Base-by-base conservation (phyloP, 495 filamentous ascomycete species). In the Jackrogersella multiformis region DNA sequence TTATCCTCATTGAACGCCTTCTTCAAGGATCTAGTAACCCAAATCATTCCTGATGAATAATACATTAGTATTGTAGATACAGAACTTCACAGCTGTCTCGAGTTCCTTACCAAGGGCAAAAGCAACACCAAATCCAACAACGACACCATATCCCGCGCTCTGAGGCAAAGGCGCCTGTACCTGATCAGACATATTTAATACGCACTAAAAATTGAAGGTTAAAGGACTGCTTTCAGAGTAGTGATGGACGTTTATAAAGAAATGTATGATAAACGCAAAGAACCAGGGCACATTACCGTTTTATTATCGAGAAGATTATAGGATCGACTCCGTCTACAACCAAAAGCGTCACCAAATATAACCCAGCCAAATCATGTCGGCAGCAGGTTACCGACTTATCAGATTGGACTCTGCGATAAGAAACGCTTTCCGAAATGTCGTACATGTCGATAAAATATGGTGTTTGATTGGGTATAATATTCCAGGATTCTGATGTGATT, bases 401-500 rank as follows among this genome's bases (percentile, higher is more conserved):
- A 28, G 28, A 52, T 52, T 15, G 48, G 0, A 5, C 16, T 35
- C 2, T 35, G 13, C 21, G 28, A 35, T 52, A 52, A 52, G 48
- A 15, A 35, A 35, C n/a, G n/a, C 4, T 52, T 52, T 52, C 48
- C 48, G 26, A 52, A 52, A 52, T 35, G 10, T 35, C n/a, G 28
- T 52, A 9, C 15, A 18, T 35, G 16, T 16, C 28, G 5, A 15
- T 35, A n/a, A 52, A 52, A 52, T 35, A 10, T 13, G 6, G 16
- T 26, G 8, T 52, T n/a, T 52, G 28, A 52, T 52, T 52, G 48
- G 48, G 35, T 52, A 52, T 34, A n/a, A 52, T 13, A 16, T 35
- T 35, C 35, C 30, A 52, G 15, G 16, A 52, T 52, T 52, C 48
- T 52, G 48, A 20, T 52, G 48, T 35, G 30, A 52, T 52, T 52